Evolutionary conservation across 2,329 filamentous ascomycete genomes (phyloP), one percentile per base, ranked within the genome.

Genomic region (Penicillium sp.): DNA sequence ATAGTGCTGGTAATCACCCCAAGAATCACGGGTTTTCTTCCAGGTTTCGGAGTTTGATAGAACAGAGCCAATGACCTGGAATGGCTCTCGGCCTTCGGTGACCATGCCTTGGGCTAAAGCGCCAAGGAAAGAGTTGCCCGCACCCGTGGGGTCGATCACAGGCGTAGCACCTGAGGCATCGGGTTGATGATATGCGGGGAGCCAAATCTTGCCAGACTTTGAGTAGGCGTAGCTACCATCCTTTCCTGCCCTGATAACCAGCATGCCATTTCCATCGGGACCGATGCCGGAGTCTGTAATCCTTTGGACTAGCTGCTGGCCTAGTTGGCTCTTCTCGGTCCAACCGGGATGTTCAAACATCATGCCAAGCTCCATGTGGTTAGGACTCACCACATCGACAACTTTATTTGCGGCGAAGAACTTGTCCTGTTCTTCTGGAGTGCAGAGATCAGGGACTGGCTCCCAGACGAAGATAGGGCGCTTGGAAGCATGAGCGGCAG

Each of bases 81-180:
- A 66, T 9, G 73, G 69, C n/a, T 57, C 59, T 51, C 71, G 69
- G 10, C 67, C 76, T 27, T 70, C 66, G 57, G 80, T 78, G 21
- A 83, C 77, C 62, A 87, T 72, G 1, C 81, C 84, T 23, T 86
- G 78, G 7, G 83, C 80, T 58, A 88, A 69, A 2, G 83, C 85
- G 23, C 86, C 85, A 9, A 97, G 79, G 67, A 97, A 97, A 0
- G 89, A 88, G 74, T 99, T 99, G 0, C 94, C 94, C 21, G 92
- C 94, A 10, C 94, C 94, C 0, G 94, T 97, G 0, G 93, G 93
- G 73, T 97, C 94, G n/a, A 94, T 78, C 1, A 97, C 91, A 51
- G 67, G 60, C 60, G 72, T 71, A 60, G 57, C 60, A 58, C 69
- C 70, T 0, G 73, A 63, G 25, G 59, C 57, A 46, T 60, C 66